Percentiles rank a stretch among this genome's conserved stretches.
These are phyloP conservation scores for Pseudotsuga menziesii DNA, from an alignment of 75 land plant species.

Conservation along the genomic window DNA sequence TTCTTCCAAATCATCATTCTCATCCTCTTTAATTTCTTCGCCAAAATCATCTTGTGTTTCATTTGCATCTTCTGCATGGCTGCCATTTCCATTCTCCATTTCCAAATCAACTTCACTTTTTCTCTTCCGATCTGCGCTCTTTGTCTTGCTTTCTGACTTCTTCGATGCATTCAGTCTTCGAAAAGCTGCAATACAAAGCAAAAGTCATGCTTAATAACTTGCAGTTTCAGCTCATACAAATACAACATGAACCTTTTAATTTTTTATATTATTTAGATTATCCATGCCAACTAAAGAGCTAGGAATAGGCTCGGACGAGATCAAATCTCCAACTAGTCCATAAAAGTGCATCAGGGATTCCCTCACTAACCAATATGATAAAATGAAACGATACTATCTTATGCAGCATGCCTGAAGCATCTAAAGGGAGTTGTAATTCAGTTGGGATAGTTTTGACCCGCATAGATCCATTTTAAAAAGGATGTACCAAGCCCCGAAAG, in stretches of 20 bases:
- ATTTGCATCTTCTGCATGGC: not conserved
- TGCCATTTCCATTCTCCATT: conserved; percentile 9
- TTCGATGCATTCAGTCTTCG: conserved; percentile 3
- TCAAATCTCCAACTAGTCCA: not conserved
- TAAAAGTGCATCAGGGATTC: not conserved
- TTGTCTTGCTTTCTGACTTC: conserved; percentile 1
- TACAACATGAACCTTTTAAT: not conserved
- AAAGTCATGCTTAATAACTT: not conserved
- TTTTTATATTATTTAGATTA: not conserved
- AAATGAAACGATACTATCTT: not conserved
- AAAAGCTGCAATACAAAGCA: not conserved
- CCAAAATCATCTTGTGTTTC: not conserved
- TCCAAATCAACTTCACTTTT: conserved; percentile 1
- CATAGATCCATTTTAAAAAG: no score
- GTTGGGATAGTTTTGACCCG: not conserved
- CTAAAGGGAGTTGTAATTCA: not conserved
- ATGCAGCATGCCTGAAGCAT: not conserved
- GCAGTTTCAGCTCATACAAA: not conserved
- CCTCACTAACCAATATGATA: not conserved
- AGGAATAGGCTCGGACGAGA: not conserved
- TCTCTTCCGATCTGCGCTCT: not conserved
- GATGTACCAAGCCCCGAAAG: no score
- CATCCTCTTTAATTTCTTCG: not conserved
- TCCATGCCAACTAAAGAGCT: not conserved
- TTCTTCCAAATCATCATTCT: conserved; percentile 5